Evolutionary conservation across 257 asterid genomes (phyloP), one percentile per base, ranked within the genome.

Genomic region (Fraxinus quadrangulata): DNA sequence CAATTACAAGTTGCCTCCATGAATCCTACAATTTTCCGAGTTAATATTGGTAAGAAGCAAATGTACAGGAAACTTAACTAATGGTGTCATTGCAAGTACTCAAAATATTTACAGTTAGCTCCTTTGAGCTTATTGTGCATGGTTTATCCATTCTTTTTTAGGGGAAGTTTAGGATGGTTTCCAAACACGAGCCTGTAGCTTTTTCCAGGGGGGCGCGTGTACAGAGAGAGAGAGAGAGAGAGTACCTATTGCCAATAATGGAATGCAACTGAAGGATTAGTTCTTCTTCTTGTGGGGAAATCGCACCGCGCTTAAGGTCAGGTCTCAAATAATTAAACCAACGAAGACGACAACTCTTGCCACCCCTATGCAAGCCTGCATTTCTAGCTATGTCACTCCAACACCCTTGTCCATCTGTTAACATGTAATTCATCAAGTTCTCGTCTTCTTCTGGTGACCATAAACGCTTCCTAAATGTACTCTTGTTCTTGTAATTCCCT

Each of bases 401-500:
- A 42, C 98, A 93, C 0, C 98, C 98, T 78, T 91, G 96, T 5
- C 98, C 97, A 66, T 86, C 90, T 2, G 74, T 87, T 75, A 93
- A 21, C 97, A 93, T 93, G 75, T 91, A 91, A 70, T 76, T 85
- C 96, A 90, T 93, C 73, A 93, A 77, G 85, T 90, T 93, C 77
- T 92, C 97, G 28, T 91, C 97, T 75, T 92, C 96, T 76, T 92
- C 97, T 0, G 97, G 97, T 7, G 97, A 93, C 98, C 98, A 91
- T 78, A 93, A 71, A 0, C 98, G 97, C 81, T 91, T 93, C 72
- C 97, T 77, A 2, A 91, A 78, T 63, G 90, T 91, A 0, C 72
- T 83, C 78, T 81, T 81, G 14, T 0, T 59, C 66, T 80, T 80
- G 33, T 42, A 73, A 26, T 61, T 77, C 72, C 63, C 72, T 68